A percentile compares a stretch with the other conserved stretches of the same genome.
phyloP scores from a whole-genome alignment of 2,329 filamentous ascomycete species.

The Allantophomopsis lycopodina region DNA sequence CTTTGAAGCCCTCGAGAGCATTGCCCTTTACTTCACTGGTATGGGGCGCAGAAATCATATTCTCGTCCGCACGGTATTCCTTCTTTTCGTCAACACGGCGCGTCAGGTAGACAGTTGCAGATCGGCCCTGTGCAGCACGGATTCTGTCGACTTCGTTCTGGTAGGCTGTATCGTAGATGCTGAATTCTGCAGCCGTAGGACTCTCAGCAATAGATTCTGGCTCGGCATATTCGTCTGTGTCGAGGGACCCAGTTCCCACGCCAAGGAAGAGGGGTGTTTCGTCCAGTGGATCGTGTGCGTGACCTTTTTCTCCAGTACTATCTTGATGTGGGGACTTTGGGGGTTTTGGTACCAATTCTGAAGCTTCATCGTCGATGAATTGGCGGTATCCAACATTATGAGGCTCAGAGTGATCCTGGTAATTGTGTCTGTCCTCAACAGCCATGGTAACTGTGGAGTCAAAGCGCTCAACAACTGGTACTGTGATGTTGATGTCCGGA shows the following conservation, averaged over 20 bases:
- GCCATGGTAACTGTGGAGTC: conserved; percentile 4
- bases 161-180: conserved; percentile 83
- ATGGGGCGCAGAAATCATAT: conserved; percentile 13
- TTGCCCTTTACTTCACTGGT: conserved; percentile 5
- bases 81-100: conserved; percentile 29
- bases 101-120: conserved; percentile 43
- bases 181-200: conserved; percentile 69
- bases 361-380: neutral
- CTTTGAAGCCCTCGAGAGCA: conserved; percentile 14
- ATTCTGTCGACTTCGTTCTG: conserved; percentile 70
- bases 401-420: neutral
- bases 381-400: neutral
- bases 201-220: conserved; percentile 57
- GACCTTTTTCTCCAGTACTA: conserved; percentile 35
- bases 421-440: neutral
- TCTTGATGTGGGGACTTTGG: conserved; percentile 7
- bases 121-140: conserved; percentile 28
- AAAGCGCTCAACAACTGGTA: neutral
- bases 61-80: conserved; percentile 15
- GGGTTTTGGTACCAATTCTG: neutral
- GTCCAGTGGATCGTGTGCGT: conserved; percentile 49
- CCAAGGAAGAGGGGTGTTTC: conserved; percentile 55
- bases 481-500: conserved; percentile 9
- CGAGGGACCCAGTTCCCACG: conserved; percentile 53
- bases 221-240: conserved; percentile 22